Evolutionary conservation across 2,329 filamentous ascomycete genomes (phyloP).

Genomic region (Colletotrichum sp.): DNA sequence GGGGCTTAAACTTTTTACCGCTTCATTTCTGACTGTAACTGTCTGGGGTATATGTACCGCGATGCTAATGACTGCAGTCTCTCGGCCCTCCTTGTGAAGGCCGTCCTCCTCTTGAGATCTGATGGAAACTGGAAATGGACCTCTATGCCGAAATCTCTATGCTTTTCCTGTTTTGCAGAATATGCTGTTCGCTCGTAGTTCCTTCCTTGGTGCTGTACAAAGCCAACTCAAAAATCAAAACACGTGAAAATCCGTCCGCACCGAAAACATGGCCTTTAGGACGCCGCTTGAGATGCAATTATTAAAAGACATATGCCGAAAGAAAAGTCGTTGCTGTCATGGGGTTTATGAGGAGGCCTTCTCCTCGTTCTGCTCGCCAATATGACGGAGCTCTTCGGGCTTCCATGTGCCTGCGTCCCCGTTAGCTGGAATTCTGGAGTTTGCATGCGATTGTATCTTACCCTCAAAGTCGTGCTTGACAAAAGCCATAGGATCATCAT

Average conservation of each 20-base stretch:
- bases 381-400: slow-evolving; percentile 72
- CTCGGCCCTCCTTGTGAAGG: not conserved
- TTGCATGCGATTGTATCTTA: slow-evolving; percentile 44
- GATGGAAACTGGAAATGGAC: not conserved
- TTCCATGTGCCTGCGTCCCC: slow-evolving; percentile 71
- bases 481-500: slow-evolving; percentile 94
- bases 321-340: not conserved
- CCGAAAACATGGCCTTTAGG: not conserved
- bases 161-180: slow-evolving; percentile 1
- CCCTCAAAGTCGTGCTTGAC: slow-evolving; percentile 97
- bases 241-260: not conserved
- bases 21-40: slow-evolving; percentile 4
- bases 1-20: not conserved
- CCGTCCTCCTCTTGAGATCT: not conserved
- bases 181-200: slow-evolving; percentile 12
- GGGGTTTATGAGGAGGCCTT: slow-evolving; percentile 18
- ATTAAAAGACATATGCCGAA: slow-evolving; percentile 6
- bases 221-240: not conserved
- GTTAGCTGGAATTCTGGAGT: not conserved
- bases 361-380: slow-evolving; percentile 53
- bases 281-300: slow-evolving; percentile 14
- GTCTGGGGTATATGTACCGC: slow-evolving; percentile 17
- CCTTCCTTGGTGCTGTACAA: not conserved
- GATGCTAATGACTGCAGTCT: not conserved
- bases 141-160: slow-evolving; percentile 17